Conservation (phyloP, 108 stramenopile genomes). For the Fragilaria crotonensis region DNA sequence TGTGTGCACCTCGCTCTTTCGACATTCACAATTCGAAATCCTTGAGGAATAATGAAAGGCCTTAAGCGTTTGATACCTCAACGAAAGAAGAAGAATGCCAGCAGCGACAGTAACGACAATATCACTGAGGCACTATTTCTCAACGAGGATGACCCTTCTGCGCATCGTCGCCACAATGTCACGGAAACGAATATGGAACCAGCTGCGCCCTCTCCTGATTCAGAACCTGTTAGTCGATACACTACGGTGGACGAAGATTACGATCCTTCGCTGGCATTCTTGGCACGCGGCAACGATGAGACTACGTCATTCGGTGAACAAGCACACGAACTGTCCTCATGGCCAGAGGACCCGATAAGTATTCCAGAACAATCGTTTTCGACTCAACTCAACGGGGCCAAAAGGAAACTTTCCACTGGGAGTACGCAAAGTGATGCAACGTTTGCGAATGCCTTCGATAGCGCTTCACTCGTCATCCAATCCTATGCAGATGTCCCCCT, state of each 20-base stretch:
- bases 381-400: background rate
- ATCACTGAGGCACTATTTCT: background rate
- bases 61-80: background rate
- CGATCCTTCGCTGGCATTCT: background rate
- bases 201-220: background rate
- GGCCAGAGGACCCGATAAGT: background rate
- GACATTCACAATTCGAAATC: too few species aligned
- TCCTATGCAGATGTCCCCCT: constrained; percentile 58
- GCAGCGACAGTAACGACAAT: background rate
- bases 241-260: background rate
- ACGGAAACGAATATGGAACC: background rate
- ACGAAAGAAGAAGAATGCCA: background rate
- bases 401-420: background rate
- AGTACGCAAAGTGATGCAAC: background rate
- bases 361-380: constrained; percentile 1
- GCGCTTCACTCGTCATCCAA: background rate
- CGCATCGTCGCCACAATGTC: background rate
- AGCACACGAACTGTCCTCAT: background rate
- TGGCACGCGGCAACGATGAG: background rate
- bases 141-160: background rate
- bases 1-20: too few species aligned
- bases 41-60: too few species aligned
- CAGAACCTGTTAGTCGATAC: background rate
- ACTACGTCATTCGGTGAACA: background rate
- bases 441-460: background rate